Evolutionary conservation across 2,329 filamentous ascomycete species (phyloP).

Genomic region (Xylariaceae sp.): DNA sequence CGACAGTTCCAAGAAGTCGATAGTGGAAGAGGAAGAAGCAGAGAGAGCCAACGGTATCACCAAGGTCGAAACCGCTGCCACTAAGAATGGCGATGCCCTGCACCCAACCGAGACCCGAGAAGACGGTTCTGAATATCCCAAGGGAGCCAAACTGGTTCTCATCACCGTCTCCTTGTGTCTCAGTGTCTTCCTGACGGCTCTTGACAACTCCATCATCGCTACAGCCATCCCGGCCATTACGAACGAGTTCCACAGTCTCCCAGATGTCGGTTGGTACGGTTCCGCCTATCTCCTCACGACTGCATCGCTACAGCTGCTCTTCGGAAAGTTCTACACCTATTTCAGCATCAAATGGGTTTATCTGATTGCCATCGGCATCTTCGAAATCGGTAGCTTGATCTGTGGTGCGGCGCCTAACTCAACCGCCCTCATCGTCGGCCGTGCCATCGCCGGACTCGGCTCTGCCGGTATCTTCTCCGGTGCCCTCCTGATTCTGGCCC

Average conservation of each 20-base stretch:
- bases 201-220: slow-evolving; percentile 40
- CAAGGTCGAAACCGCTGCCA: slow-evolving; percentile 9
- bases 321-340: slow-evolving; percentile 41
- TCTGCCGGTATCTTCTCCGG: slow-evolving; percentile 43
- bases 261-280: slow-evolving; percentile 49
- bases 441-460: slow-evolving; percentile 33
- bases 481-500: slow-evolving; percentile 34
- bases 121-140: slow-evolving; percentile 39
- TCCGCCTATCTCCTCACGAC: slow-evolving; percentile 41
- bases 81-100: slow-evolving; percentile 23
- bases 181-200: slow-evolving; percentile 43
- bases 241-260: slow-evolving; percentile 38
- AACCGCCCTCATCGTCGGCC: slow-evolving; percentile 29
- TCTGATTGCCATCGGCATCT: slow-evolving; percentile 36
- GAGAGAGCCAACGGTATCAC: slow-evolving; percentile 6
- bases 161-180: slow-evolving; percentile 44
- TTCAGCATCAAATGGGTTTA: slow-evolving; percentile 38
- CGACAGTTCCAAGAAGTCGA: slow-evolving; percentile 5
- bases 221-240: slow-evolving; percentile 43
- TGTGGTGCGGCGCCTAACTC: slow-evolving; percentile 33
- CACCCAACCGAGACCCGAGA: slow-evolving; percentile 32
- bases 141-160: slow-evolving; percentile 35
- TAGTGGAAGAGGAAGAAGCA: neutral
- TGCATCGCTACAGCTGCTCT: slow-evolving; percentile 36
- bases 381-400: slow-evolving; percentile 40